Percentiles rank a stretch among this genome's conserved stretches.
These are phyloP conservation scores for Cladosporium halotolerans DNA, from an alignment of 2,329 filamentous ascomycete genomes.

Conservation along the genomic window DNA sequence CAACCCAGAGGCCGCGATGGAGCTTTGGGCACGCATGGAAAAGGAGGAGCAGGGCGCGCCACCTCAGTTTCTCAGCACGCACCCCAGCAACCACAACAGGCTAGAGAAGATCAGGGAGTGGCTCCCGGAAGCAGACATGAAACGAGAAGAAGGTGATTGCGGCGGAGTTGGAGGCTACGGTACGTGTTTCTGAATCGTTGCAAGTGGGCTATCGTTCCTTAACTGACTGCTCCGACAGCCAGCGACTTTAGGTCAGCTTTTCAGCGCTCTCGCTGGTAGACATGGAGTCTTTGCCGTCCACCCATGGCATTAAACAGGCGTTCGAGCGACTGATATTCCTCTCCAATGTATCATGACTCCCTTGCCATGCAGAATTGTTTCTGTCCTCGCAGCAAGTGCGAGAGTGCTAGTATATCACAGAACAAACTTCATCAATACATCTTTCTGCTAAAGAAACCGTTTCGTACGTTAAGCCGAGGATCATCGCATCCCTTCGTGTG, in stretches of 20 bases:
- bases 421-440: too few relatives aligned
- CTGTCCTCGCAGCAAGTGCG: too few relatives aligned
- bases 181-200: slow-evolving; percentile 1
- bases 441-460: too few relatives aligned
- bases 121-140: slow-evolving; percentile 38
- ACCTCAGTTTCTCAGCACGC: slow-evolving; percentile 69
- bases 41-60: slow-evolving; percentile 57
- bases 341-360: too few relatives aligned
- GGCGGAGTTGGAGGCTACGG: slow-evolving; percentile 16
- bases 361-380: too few relatives aligned
- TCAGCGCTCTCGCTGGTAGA: neutral
- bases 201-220: too few relatives aligned
- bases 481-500: too few relatives aligned
- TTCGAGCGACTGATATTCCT: neutral
- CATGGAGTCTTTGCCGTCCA: neutral
- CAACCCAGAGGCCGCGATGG: slow-evolving; percentile 59
- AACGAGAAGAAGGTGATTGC: slow-evolving; percentile 28
- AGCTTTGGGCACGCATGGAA: slow-evolving; percentile 50
- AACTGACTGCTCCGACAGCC: too few relatives aligned
- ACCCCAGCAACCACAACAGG: slow-evolving; percentile 63
- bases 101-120: slow-evolving; percentile 60
- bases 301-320: neutral
- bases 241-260: neutral
- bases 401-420: too few relatives aligned
- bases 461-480: too few relatives aligned